Base-by-base conservation (phyloP, 169 alveolate genomes). In the Plasmodium coatneyi region DNA sequence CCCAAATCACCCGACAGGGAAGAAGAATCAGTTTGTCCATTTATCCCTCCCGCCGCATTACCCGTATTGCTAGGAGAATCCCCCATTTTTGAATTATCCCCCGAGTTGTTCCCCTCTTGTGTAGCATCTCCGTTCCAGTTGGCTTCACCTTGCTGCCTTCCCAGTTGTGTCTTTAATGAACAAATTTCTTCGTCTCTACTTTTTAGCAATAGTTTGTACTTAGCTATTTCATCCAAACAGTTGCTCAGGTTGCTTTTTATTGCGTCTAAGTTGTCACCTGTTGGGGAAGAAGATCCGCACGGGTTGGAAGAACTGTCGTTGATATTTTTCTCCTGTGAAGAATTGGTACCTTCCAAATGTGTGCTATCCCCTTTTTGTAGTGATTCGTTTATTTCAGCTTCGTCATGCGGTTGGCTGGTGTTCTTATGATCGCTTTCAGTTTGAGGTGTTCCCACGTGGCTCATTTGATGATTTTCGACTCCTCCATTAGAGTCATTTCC, bases 181-280 rank as follows among this genome's bases (percentile, higher is more conserved):
- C n/a, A 39, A 41, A 71, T 71, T 54, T 36, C 72, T 87, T 16
- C 60, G n/a, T 87, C 89, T 87, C 89, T 87, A 87, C 82, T 60
- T 87, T 78, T 78, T 78, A 87, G 46, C 30, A 87, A 56, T 28
- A 60, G 54, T 76, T 78, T 87, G 32, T 32, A 79, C 41, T 78
- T 87, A 39, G 79, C 89, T 22, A 87, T 60, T 87, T 87, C 93
- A 25, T 56, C 39, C 66, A 66, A 84, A 49, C 72, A 49, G 39
- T 46, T 71, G 60, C 74, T 84, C 52, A 84, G 66, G 19, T 72
- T 72, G 34, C 66, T 72, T 14, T 46, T 72, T 49, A 84, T 43
- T 36, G 34, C 81, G 5, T 76, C 80, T 79, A 79, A 4, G 79
- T 72, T 54, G 7, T 70, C 39, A n/a, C 72, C 41, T 83, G 71